Evolutionary conservation across 371 early-diverging fungal genomes (phyloP).

Genomic region (Mucor lusitanicus): DNA sequence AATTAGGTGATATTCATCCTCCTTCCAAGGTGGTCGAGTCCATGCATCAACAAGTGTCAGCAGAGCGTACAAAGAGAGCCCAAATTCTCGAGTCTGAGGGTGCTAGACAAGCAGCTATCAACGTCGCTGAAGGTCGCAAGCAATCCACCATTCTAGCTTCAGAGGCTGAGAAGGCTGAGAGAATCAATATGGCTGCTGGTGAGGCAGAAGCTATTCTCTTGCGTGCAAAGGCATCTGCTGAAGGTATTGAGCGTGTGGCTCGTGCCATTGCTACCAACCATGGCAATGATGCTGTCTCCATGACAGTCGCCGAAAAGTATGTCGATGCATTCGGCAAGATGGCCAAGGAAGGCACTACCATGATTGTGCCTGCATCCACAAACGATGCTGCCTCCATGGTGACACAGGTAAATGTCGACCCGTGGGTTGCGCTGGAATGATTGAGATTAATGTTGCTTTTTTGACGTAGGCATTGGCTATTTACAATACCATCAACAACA

Average conservation of each 20-base stretch:
- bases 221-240: slow-evolving; percentile 84
- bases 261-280: slow-evolving; percentile 69
- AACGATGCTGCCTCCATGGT: slow-evolving; percentile 86
- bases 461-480: slow-evolving; percentile 49
- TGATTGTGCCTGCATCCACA: slow-evolving; percentile 89
- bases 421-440: background rate
- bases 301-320: slow-evolving; percentile 97
- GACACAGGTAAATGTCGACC: slow-evolving; percentile 59
- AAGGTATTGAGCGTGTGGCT: slow-evolving; percentile 81
- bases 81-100: slow-evolving; percentile 96
- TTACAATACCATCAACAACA: slow-evolving; percentile 52
- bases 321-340: slow-evolving; percentile 92
- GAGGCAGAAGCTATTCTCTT: slow-evolving; percentile 91
- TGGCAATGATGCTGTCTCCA: slow-evolving; percentile 87
- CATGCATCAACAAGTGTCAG: slow-evolving; percentile 98
- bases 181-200: slow-evolving; percentile 88
- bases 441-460: background rate
- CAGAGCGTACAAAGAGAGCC: slow-evolving; percentile 95
- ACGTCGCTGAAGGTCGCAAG: slow-evolving; percentile 96
- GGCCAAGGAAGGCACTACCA: slow-evolving; percentile 92
- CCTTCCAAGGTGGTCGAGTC: slow-evolving; percentile 94
- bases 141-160: slow-evolving; percentile 93
- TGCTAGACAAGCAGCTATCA: slow-evolving; percentile 93
- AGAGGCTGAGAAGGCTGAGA: slow-evolving; percentile 88
- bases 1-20: slow-evolving; percentile 89